phyloP scores from a whole-genome alignment of 2,329 filamentous ascomycete species.

The Fusarium coffeatum region DNA sequence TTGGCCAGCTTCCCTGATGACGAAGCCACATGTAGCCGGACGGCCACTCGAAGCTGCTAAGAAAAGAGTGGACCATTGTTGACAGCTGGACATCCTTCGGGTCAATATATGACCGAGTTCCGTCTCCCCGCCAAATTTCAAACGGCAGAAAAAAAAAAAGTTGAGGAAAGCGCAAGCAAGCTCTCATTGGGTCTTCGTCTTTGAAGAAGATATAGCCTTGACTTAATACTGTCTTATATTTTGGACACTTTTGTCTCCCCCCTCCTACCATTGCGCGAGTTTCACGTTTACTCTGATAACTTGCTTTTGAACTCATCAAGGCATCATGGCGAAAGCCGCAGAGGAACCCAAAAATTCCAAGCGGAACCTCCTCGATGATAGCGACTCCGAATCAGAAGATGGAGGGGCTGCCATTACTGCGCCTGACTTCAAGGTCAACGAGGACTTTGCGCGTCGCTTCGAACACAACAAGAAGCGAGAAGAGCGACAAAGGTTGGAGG shows the following conservation, averaged over 20 bases:
- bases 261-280: not conserved
- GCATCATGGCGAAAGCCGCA: constrained; percentile 35
- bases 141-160: constrained; percentile 50
- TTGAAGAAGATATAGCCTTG: constrained; percentile 26
- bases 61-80: constrained; percentile 14
- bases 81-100: not conserved
- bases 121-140: constrained; percentile 50
- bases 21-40: constrained; percentile 41
- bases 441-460: constrained; percentile 88
- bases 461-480: constrained; percentile 98
- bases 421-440: constrained; percentile 81
- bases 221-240: constrained; percentile 13
- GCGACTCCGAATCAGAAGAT: constrained; percentile 61
- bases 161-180: constrained; percentile 22
- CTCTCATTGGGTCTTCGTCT: constrained; percentile 31
- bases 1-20: constrained; percentile 42
- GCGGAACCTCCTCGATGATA: constrained; percentile 67
- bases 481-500: constrained; percentile 84
- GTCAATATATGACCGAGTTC: constrained; percentile 19
- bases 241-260: not conserved
- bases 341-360: constrained; percentile 55
- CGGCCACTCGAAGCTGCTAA: constrained; percentile 7
- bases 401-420: constrained; percentile 55
- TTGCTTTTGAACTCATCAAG: not conserved
- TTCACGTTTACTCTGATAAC: not conserved